A percentile compares a stretch with the other conserved stretches of the same genome.
Conservation (phyloP, 768 basidiomycete species). For the Jaapia argillacea region DNA sequence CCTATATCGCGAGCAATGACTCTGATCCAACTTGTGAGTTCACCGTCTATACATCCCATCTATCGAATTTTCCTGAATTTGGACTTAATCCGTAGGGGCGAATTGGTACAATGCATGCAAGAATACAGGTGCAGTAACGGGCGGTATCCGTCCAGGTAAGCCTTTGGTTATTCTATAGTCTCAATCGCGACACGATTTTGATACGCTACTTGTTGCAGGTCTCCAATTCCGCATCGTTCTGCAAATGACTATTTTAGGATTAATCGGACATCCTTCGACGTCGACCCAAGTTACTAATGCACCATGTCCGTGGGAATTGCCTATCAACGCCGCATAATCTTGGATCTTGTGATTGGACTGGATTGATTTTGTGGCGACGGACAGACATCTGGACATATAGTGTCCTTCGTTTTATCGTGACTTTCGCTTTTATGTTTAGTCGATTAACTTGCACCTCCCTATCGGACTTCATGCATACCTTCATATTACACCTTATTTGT, state of each 20-base stretch:
- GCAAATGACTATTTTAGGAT: slow-evolving; percentile 60
- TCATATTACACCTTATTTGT: no score
- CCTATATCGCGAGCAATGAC: slow-evolving; percentile 69
- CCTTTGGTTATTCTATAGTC: no score
- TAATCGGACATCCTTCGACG: slow-evolving; percentile 39
- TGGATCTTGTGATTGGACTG: no score
- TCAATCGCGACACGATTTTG: no score
- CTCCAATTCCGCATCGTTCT: slow-evolving; percentile 59
- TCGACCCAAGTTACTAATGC: slow-evolving; percentile 52
- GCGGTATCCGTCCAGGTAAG: slow-evolving; percentile 47
- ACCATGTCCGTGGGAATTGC: slow-evolving; percentile 60
- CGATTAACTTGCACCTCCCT: no score
- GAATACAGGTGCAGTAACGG: slow-evolving; percentile 38
- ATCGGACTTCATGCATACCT: no score
- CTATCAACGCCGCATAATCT: slow-evolving; percentile 37
- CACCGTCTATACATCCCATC: slow-evolving; percentile 4
- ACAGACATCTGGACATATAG: no score
- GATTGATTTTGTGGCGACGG: no score
- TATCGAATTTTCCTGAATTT: slow-evolving; percentile 5
- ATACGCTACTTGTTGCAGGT: no score
- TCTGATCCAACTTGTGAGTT: slow-evolving; percentile 74
- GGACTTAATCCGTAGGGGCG: slow-evolving; percentile 32
- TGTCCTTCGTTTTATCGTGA: no score
- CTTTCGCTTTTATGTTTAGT: no score
- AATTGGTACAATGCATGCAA: slow-evolving; percentile 75